Base-by-base conservation (phyloP, 192 early-diverging fungal genomes). In the Obelidium mucronatum region DNA sequence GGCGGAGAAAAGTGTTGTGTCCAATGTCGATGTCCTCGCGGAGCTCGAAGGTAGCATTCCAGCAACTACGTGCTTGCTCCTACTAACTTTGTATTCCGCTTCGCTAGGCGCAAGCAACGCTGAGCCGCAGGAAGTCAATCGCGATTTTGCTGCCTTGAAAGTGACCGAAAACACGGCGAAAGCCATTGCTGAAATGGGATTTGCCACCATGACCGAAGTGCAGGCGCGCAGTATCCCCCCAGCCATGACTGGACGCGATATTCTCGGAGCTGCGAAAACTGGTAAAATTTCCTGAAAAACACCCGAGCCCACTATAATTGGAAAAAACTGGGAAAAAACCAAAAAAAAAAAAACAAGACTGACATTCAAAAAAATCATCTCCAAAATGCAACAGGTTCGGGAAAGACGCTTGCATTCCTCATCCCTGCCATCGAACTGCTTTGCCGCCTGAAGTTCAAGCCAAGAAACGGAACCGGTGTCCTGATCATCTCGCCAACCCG, bases 221-320 rank as follows among this genome's bases (percentile, higher is more conserved):
- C 98, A 99, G 83, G 97, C 97, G 48, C 88, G 95, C 40, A 92
- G 92, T 8, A 98, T 99, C 67, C 96, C 95, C 22, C 92, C 98
- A 40, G 89, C 95, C 61, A 90, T 99, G 85, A 95, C 96, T 17
- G 98, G 98, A 51, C 90, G 94, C 48, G 98, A 99, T 84, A 95
- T 99, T 39, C 85, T 99, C 35, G 98, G 98, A 54, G 97, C 97
- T 62, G 98, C 98, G 37, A 99, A 98, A 82, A 99, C 98, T 1
- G 97, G 98, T 65, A 30, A 33, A 24, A 11, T 35, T 40, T 69
- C 30, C 40, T 15, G 28, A 36, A 36, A 62, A 35, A 37, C 26
- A 1, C 36, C 3, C 0, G 53, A 39, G n/a, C n/a, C n/a, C n/a
- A n/a, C n/a, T n/a, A n/a, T n/a, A n/a, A n/a, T n/a, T n/a, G n/a